A percentile compares a stretch with the other conserved stretches of the same genome.
Conservation (phyloP, 495 filamentous ascomycete species). For the Neurospora intermedia region DNA sequence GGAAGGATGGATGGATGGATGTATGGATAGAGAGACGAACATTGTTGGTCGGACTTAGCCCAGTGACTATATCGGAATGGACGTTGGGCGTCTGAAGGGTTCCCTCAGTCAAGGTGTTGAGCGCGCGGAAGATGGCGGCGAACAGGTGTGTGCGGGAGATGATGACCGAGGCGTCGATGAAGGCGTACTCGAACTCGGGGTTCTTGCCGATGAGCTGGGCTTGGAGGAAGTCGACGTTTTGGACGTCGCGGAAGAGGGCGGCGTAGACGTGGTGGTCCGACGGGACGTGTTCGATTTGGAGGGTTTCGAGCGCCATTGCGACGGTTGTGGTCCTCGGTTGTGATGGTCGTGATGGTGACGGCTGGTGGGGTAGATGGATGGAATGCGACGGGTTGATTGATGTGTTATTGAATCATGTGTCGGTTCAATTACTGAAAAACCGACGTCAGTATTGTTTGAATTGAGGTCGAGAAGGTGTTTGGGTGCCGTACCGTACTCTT, state of each 20-base stretch:
- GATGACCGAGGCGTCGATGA: constrained; percentile 73
- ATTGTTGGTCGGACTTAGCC: constrained; percentile 76
- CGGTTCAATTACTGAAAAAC: neutral
- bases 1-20: constrained; percentile 3
- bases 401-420: no score
- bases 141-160: constrained; percentile 58
- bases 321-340: neutral
- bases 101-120: constrained; percentile 48
- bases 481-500: neutral
- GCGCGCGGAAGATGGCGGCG: constrained; percentile 67
- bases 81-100: constrained; percentile 73
- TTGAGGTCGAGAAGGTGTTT: neutral
- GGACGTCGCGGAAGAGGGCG: constrained; percentile 61
- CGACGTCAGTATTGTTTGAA: neutral
- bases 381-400: neutral
- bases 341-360: neutral
- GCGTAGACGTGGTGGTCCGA: constrained; percentile 53
- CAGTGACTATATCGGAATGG: constrained; percentile 86
- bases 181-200: constrained; percentile 78
- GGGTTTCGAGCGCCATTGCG: constrained; percentile 32
- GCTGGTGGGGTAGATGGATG: neutral
- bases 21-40: constrained; percentile 31
- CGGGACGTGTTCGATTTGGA: constrained; percentile 63
- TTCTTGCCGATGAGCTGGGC: constrained; percentile 74
- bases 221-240: constrained; percentile 66